phyloP scores from a whole-genome alignment of 768 basidiomycete genomes.

The Termitomyces sp. region DNA sequence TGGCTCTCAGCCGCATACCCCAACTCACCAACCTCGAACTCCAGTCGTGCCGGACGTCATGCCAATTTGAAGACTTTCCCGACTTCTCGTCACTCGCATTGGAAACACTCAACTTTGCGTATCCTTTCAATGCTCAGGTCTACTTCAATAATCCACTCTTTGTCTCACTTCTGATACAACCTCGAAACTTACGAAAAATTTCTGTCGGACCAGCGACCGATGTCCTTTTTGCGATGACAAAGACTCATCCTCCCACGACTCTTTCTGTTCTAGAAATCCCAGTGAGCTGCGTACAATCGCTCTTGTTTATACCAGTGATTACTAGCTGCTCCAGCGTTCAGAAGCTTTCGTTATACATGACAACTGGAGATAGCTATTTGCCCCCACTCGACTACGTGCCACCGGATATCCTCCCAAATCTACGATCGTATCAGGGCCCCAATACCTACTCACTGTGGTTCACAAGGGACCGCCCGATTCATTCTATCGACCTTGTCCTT shows the following conservation, averaged over 20 bases:
- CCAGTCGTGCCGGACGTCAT: slow-evolving; percentile 17
- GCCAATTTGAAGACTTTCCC: slow-evolving; percentile 11
- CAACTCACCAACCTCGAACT: slow-evolving; percentile 18
- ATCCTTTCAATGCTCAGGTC: slow-evolving; percentile 11
- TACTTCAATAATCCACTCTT: slow-evolving; percentile 11
- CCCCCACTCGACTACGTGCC: slow-evolving; percentile 16
- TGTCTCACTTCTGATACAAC: slow-evolving; percentile 13
- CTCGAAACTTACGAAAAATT: slow-evolving; percentile 11
- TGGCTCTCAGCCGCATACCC: slow-evolving; percentile 10
- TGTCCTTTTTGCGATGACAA: slow-evolving; percentile 11
- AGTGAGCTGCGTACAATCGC: slow-evolving; percentile 13
- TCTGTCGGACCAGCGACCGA: slow-evolving; percentile 14
- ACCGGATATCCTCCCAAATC: slow-evolving; percentile 15
- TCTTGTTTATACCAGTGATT: slow-evolving; percentile 12
- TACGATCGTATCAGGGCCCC: slow-evolving; percentile 17
- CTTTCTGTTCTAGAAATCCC: slow-evolving; percentile 18
- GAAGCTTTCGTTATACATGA: slow-evolving; percentile 15
- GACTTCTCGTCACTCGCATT: slow-evolving; percentile 8
- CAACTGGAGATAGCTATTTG: slow-evolving; percentile 9
- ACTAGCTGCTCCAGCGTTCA: slow-evolving; percentile 7
- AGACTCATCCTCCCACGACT: slow-evolving; percentile 2
- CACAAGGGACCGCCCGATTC: slow-evolving; percentile 10
- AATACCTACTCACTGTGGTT: slow-evolving; percentile 16
- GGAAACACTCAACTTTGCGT: slow-evolving; percentile 13
- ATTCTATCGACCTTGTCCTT: slow-evolving; percentile 13